Percentiles rank a stretch among this genome's conserved stretches.
These are phyloP conservation scores for Silene latifolia DNA, from an alignment of 148 eudicot genomes.

Conservation along the genomic window DNA sequence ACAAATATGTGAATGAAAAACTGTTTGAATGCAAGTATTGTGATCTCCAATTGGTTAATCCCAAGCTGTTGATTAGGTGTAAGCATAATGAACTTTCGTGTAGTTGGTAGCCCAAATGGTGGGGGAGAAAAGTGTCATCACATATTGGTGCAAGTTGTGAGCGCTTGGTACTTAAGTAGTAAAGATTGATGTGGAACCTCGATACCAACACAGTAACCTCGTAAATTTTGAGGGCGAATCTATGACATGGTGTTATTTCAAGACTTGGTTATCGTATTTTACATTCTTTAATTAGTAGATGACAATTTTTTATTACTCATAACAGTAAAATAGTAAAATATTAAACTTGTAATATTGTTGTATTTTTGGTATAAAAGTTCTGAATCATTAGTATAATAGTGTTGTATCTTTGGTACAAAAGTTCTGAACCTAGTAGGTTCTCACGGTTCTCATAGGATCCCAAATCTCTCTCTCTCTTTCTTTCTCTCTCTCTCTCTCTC, in stretches of 20 bases:
- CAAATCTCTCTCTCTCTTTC: too few species aligned
- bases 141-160: slow-evolving; percentile 23
- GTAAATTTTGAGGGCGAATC: slow-evolving; percentile 16
- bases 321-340: too few species aligned
- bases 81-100: slow-evolving; percentile 24
- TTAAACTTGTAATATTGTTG: too few species aligned
- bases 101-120: slow-evolving; percentile 22
- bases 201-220: slow-evolving; percentile 28
- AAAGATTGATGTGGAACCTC: slow-evolving; percentile 48
- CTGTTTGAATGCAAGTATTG: slow-evolving; percentile 72
- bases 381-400: too few species aligned
- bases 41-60: slow-evolving; percentile 63
- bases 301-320: too few species aligned
- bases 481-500: too few species aligned
- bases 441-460: too few species aligned
- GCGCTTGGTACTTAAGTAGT: slow-evolving; percentile 32
- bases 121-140: slow-evolving; percentile 24
- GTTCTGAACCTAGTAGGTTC: too few species aligned
- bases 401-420: too few species aligned
- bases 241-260: slow-evolving; percentile 44
- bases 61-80: slow-evolving; percentile 23
- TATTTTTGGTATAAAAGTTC: too few species aligned
- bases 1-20: slow-evolving; percentile 61
- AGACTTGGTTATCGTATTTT: too few species aligned
- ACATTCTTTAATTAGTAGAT: too few species aligned